Conservation (phyloP, 2,329 filamentous ascomycete species). For the Trichocomaceae sp. region DNA sequence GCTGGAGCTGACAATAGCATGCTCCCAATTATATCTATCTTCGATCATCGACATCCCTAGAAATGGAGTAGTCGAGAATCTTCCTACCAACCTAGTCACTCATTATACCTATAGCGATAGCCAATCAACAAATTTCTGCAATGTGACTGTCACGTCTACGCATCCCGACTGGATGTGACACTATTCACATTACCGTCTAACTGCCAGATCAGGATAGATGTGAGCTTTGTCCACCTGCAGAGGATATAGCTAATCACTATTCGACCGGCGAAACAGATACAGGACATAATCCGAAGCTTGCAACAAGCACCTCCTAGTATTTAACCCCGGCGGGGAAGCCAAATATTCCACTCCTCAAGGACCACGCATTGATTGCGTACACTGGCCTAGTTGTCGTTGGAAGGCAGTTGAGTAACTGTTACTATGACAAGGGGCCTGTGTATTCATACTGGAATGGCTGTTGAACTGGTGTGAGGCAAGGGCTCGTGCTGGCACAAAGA, state of each 20-base stretch:
- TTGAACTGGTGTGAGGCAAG: constrained; percentile 21
- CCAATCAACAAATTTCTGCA: constrained; percentile 26
- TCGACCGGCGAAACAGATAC: constrained; percentile 14
- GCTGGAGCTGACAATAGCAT: background rate
- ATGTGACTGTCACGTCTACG: constrained; percentile 34
- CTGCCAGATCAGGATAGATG: constrained; percentile 26
- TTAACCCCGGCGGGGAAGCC: constrained; percentile 12
- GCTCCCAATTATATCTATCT: background rate
- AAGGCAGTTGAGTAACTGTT: constrained; percentile 7
- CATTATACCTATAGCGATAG: background rate
- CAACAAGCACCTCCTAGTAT: constrained; percentile 5
- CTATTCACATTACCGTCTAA: constrained; percentile 26
- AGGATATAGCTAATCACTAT: constrained; percentile 12
- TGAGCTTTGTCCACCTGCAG: background rate
- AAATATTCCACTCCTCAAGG: constrained; percentile 17
- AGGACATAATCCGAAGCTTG: background rate
- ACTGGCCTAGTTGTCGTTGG: constrained; percentile 23
- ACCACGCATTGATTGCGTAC: constrained; percentile 25
- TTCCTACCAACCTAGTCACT: background rate
- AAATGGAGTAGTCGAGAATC: background rate
- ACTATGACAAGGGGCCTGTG: constrained; percentile 5
- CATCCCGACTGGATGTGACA: constrained; percentile 33
- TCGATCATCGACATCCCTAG: background rate
- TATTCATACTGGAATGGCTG: constrained; percentile 21
- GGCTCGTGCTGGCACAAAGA: constrained; percentile 37